Percentiles rank a stretch among this genome's conserved stretches.
These are phyloP conservation scores for Thymus quinquecostatus DNA, from an alignment of 257 asterid genomes.

Conservation along the genomic window DNA sequence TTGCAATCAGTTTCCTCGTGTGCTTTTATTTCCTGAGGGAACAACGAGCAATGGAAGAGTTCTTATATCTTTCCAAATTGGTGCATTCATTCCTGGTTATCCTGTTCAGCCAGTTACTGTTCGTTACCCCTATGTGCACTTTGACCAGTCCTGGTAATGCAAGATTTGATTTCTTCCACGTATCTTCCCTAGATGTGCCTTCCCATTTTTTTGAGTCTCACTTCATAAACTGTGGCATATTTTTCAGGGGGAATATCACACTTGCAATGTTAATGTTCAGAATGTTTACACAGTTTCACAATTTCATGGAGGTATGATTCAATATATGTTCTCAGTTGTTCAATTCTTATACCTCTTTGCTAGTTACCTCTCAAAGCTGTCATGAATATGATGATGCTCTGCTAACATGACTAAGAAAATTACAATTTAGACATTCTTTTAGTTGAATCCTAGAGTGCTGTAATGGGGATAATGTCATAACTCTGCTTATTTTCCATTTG, in stretches of 20 bases:
- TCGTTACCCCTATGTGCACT: slow-evolving; percentile 91
- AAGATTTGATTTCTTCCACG: slow-evolving; percentile 10
- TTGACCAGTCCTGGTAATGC: slow-evolving; percentile 94
- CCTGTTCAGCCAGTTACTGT: slow-evolving; percentile 92
- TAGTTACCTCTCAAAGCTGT: slow-evolving; percentile 6
- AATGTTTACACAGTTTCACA: slow-evolving; percentile 96
- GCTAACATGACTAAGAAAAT: slow-evolving; percentile 5
- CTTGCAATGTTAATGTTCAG: slow-evolving; percentile 82
- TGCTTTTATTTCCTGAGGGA: slow-evolving; percentile 99
- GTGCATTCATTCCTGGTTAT: slow-evolving; percentile 95
- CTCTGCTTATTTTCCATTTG: neutral
- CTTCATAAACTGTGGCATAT: slow-evolving; percentile 20
- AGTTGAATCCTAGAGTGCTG: neutral
- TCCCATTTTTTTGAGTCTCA: slow-evolving; percentile 5
- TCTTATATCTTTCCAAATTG: slow-evolving; percentile 89
- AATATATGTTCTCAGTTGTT: slow-evolving; percentile 1
- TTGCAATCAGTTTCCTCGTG: slow-evolving; percentile 73
- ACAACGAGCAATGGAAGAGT: slow-evolving; percentile 97
- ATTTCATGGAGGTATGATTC: slow-evolving; percentile 89
- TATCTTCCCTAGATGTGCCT: slow-evolving; percentile 2
- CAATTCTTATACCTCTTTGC: neutral
- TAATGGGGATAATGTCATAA: neutral
- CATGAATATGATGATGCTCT: neutral
- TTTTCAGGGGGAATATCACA: slow-evolving; percentile 76
- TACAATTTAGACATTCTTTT: neutral